Base-by-base conservation (phyloP, 176 grass and related monocot genomes). In the Avena atlantica region DNA sequence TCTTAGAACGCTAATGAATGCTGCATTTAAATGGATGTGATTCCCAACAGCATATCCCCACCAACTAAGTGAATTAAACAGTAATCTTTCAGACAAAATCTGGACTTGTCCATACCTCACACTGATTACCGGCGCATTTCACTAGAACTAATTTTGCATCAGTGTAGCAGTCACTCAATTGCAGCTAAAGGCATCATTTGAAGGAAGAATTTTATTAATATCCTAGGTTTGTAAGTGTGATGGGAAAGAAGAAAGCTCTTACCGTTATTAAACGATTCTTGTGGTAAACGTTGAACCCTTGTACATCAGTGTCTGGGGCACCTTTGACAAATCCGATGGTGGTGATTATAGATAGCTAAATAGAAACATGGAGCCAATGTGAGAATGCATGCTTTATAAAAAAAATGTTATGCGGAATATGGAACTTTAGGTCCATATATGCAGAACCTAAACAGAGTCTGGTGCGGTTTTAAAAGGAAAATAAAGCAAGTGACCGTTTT, bases 271-370 rank as follows among this genome's bases (percentile, higher is more conserved):
- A 84, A 75, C 96, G 92, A 82, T 98, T 98, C 81, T 96, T 98
- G 90, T 98, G 96, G 77, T 98, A 98, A 57, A 98, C 88, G 66
- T 98, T 98, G 78, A 92, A 98, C 53, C 96, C 96, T 80, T 98
- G 93, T 78, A 98, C 91, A 88, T 96, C 94, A 81, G 95, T 83
- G 21, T 94, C 88, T 55, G 96, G 96, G 83, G 96, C 93, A 75
- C 96, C 96, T 91, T 94, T 95, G 48, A 94, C 83, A 94, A 92
- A 98, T 47, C 96, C 96, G 58, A 98, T 90, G 53, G 96, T 98
- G 21, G 96, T 98, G 34, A 98, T 84, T 85, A 91, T 82, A 62
- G 88, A 86, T 71, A 70, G 61, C 96, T 98, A 74, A 86, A 84
- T 85, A 53, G 40, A 67, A 83, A 86, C 15, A 53, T 84, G 47